Evolutionary conservation across 371 early-diverging fungal genomes (phyloP), one percentile per base, ranked within the genome.

Genomic region (Apophysomyces trapeziformis): DNA sequence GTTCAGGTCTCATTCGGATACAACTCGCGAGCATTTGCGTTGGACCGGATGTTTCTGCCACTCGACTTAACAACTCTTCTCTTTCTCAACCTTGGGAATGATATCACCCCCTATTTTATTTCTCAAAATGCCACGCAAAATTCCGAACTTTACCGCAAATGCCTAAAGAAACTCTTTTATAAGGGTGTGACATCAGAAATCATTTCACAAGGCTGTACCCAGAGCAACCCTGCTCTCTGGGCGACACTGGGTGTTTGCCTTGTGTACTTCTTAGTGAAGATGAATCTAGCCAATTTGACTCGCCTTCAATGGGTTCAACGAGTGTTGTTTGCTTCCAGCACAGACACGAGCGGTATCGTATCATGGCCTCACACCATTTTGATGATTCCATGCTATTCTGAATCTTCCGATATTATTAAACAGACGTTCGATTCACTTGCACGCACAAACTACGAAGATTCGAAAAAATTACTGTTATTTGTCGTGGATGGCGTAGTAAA

Each of bases 361-460:
- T 50, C 54, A 8, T 72, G 71, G 69, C 81, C 84, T 0, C 66
- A 80, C 59, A 72, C 77, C 0, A 69, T 80, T 35, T 63, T 83
- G 4, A 67, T 80, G 72, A 67, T 80, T 2, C 81, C 84, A 7
- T 83, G 84, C 45, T 79, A 71, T 64, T 68, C 77, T 2, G 84
- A 83, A 60, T 65, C 76, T 2, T 63, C 74, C 57, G 76, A 77
- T 2, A 76, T 67, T 1, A 39, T 87, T 50, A 80, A 77, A 32
- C 74, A 78, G 18, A 82, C 86, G 7, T 46, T 85, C 1, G 83
- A 85, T 39, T 75, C 82, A 0, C 66, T 87, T 8, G 83, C 79
- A 2, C 58, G 81, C 7, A 66, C 83, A 0, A 69, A 76, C 14
- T 79, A 84, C 58, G 83, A 84, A 18, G 84, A 84, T 56, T 58